Conservation (phyloP, 345 rosid species). For the Salix viminalis region DNA sequence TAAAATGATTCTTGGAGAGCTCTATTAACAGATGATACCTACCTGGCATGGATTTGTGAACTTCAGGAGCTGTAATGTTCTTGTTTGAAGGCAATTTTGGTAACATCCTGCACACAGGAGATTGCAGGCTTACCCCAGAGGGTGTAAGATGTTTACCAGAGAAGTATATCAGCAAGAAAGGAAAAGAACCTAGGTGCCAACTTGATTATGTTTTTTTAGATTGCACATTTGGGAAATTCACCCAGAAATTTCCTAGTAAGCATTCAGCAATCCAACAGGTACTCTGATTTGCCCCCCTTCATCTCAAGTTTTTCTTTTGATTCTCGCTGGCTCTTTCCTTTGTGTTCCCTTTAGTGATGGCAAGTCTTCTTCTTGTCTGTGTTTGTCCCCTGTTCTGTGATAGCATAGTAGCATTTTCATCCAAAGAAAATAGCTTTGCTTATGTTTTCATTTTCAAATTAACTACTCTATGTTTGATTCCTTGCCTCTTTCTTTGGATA, state of each 20-base stretch:
- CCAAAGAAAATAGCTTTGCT: not conserved
- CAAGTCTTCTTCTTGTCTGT: too few relatives aligned
- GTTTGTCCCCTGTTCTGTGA: too few relatives aligned
- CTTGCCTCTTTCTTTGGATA: not conserved
- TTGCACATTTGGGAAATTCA: constrained; percentile 73
- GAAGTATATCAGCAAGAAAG: constrained; percentile 47
- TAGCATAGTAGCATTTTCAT: not conserved
- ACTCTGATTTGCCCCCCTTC: not conserved
- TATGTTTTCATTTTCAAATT: not conserved
- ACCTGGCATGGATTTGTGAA: constrained; percentile 30
- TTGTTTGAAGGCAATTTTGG: constrained; percentile 87
- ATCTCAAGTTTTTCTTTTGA: not conserved
- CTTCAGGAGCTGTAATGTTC: constrained; percentile 92
- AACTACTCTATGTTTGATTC: not conserved
- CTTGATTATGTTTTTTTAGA: constrained; percentile 79
- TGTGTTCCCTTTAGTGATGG: not conserved
- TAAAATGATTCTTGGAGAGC: constrained; percentile 6
- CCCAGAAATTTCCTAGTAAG: constrained; percentile 57
- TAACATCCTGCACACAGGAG: constrained; percentile 83
- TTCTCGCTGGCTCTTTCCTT: not conserved
- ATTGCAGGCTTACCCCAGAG: constrained; percentile 75
- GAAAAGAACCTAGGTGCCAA: constrained; percentile 40
- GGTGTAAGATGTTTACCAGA: constrained; percentile 55
- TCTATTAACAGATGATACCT: constrained; percentile 25
- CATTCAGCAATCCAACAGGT: constrained; percentile 75